Conservation (phyloP, 345 rosid species). For the Rhodamnia rubescens region DNA sequence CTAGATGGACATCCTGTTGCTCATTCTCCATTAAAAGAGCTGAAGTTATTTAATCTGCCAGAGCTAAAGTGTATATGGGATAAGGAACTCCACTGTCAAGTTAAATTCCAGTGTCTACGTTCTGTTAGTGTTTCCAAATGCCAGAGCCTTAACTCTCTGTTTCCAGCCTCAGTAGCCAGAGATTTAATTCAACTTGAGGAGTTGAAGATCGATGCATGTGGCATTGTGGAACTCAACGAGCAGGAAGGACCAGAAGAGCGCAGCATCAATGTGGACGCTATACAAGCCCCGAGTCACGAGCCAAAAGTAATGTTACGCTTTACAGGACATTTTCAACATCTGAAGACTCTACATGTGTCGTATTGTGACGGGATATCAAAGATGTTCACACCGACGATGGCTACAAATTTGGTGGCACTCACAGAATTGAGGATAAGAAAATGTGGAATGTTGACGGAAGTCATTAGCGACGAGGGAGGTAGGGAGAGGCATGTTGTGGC, state of each 20-base stretch:
- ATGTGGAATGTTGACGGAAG: background rate
- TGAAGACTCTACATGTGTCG: background rate
- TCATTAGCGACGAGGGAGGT: background rate
- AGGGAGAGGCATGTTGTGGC: background rate
- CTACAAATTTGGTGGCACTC: too few species aligned
- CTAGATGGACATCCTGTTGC: background rate
- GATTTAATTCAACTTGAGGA: background rate
- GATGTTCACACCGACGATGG: background rate
- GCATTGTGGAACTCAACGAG: background rate
- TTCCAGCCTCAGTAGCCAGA: background rate
- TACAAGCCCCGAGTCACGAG: background rate
- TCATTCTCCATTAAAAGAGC: too few species aligned
- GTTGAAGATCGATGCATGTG: background rate
- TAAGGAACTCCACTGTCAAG: background rate
- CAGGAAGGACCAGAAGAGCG: background rate
- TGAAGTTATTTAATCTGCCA: rapidly evolving
- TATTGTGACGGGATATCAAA: background rate
- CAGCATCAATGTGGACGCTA: background rate
- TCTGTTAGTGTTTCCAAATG: background rate
- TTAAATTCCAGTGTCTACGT: background rate
- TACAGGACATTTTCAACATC: background rate
- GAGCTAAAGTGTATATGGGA: background rate
- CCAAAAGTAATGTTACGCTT: background rate
- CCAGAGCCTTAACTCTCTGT: background rate
- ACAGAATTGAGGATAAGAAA: background rate